These are phyloP conservation scores for Urochloa ruziziensis DNA, from an alignment of 176 grass and related monocot species.

Conservation along the genomic window DNA sequence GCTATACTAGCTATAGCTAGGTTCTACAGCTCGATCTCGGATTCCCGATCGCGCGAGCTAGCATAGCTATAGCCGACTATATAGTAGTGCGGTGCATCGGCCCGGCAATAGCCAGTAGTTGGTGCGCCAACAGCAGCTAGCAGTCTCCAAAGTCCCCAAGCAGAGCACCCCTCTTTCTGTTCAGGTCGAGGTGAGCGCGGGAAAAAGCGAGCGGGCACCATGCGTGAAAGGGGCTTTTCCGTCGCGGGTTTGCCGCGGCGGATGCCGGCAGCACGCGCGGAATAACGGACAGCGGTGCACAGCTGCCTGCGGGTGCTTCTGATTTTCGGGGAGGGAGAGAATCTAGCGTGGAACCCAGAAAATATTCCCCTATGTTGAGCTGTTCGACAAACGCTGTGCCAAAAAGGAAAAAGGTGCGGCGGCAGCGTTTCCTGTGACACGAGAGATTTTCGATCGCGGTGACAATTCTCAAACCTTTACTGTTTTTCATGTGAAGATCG, in stretches of 20 bases:
- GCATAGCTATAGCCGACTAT: too few relatives aligned
- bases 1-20: neutral
- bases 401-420: neutral
- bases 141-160: neutral
- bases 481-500: too few relatives aligned
- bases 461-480: neutral
- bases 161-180: neutral
- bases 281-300: neutral
- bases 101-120: too few relatives aligned
- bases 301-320: neutral
- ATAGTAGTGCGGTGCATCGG: constrained; percentile 17
- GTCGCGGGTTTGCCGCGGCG: constrained; percentile 19
- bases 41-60: too few relatives aligned
- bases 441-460: neutral
- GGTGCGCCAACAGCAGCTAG: too few relatives aligned
- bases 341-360: neutral
- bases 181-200: neutral
- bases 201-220: neutral
- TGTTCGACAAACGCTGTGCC: neutral
- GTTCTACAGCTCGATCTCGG: too few relatives aligned
- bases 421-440: neutral
- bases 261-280: constrained; percentile 23
- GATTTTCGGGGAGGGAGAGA: neutral
- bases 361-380: neutral
- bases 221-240: constrained; percentile 22